Evolutionary conservation across 306 rosid species (phyloP).

Genomic region (Medicago ruthenica): DNA sequence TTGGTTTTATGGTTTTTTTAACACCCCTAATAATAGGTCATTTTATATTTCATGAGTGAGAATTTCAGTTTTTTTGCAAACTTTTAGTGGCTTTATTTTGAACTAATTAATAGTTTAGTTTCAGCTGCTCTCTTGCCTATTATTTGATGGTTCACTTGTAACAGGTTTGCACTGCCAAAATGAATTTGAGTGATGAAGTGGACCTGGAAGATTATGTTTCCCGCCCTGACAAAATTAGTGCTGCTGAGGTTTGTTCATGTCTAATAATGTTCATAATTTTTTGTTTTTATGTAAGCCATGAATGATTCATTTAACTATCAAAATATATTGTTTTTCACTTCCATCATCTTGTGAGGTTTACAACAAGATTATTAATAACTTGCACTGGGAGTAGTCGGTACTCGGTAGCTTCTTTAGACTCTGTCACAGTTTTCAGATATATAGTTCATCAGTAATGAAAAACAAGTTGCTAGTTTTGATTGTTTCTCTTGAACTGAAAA

Average conservation of each 20-base stretch:
- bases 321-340: background rate
- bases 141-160: constrained; percentile 1
- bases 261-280: constrained; percentile 11
- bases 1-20: too few species aligned
- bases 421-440: background rate
- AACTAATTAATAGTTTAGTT: background rate
- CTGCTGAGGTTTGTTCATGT: constrained; percentile 89
- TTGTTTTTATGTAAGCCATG: background rate
- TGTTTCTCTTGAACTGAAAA: constrained; percentile 5
- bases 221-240: constrained; percentile 98
- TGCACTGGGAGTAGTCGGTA: background rate
- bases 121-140: constrained; percentile 20
- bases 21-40: background rate
- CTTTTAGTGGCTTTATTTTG: constrained; percentile 1
- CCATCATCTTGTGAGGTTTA: constrained; percentile 21
- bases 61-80: constrained; percentile 33
- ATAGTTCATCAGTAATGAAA: background rate
- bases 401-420: constrained; percentile 28
- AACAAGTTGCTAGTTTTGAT: constrained; percentile 5
- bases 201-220: constrained; percentile 99
- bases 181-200: constrained; percentile 97
- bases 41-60: background rate
- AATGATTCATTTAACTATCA: background rate
- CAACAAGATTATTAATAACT: constrained; percentile 2
- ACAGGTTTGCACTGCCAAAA: constrained; percentile 98